Evolutionary conservation across 352 stramenopile species (phyloP).

Genomic region (Phytophthora macrochlamydospora): DNA sequence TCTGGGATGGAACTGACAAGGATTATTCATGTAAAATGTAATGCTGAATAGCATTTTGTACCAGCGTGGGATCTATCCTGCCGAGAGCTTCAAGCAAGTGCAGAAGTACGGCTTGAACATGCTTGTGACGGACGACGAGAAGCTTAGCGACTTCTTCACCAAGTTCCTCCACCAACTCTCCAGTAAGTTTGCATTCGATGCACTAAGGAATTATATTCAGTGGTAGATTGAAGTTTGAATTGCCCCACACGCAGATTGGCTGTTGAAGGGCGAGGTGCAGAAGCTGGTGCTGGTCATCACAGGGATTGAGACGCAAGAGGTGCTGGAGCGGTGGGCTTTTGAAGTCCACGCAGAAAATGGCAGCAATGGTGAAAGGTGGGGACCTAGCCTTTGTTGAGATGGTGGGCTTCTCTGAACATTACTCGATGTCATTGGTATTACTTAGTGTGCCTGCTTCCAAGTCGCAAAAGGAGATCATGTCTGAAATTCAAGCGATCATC

Average conservation of each 20-base stretch:
- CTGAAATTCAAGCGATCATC: conserved; percentile 99
- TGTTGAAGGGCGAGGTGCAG: conserved; percentile 95
- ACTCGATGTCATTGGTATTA: conserved; percentile 4
- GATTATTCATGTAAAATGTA: conserved; percentile 7
- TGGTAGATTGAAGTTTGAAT: too few species aligned
- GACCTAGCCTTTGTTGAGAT: conserved; percentile 1
- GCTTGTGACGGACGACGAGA: conserved; percentile 97
- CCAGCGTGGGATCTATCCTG: conserved; percentile 98
- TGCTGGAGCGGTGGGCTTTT: conserved; percentile 99
- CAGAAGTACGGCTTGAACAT: conserved; percentile 99
- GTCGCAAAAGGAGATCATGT: conserved; percentile 94
- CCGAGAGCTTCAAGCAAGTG: conserved; percentile 97
- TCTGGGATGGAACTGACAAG: too few species aligned
- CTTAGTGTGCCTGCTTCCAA: conserved; percentile 54
- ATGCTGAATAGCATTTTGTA: conserved; percentile 89
- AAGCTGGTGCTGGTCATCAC: conserved; percentile 98
- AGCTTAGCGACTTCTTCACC: conserved; percentile 95
- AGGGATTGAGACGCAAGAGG: conserved; percentile 96
- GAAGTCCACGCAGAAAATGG: conserved; percentile 90
- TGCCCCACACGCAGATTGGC: conserved; percentile 76
- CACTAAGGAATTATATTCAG: too few species aligned
- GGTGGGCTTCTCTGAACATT: neutral
- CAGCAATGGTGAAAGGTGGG: conserved; percentile 29
- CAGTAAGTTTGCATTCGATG: conserved; percentile 40
- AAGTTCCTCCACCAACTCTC: conserved; percentile 93